Conservation (phyloP, 129 eudicot genomes). For the Tagetes erecta region DNA sequence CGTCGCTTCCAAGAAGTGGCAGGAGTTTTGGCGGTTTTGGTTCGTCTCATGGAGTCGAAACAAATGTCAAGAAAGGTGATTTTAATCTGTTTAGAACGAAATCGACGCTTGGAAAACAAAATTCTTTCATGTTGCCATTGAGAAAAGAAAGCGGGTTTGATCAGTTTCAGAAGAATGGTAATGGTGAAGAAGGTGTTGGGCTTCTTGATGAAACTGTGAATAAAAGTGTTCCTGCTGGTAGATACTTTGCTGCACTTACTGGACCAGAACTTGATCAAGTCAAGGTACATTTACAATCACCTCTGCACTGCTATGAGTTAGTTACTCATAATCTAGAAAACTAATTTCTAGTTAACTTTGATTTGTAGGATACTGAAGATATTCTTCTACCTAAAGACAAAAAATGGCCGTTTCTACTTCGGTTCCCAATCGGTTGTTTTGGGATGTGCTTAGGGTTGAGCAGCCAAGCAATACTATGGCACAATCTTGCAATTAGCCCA, state of each 20-base stretch:
- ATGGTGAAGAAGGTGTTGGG: slow-evolving; percentile 25
- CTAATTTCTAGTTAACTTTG: not conserved
- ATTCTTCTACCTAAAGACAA: slow-evolving; percentile 88
- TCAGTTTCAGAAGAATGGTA: slow-evolving; percentile 31
- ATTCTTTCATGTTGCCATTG: slow-evolving; percentile 61
- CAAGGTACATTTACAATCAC: slow-evolving; percentile 51
- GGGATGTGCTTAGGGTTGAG: slow-evolving; percentile 93
- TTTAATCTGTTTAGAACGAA: slow-evolving; percentile 75
- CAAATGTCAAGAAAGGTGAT: slow-evolving; percentile 54
- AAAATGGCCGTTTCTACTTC: slow-evolving; percentile 87
- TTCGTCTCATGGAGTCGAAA: slow-evolving; percentile 39
- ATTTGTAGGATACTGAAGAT: slow-evolving; percentile 75
- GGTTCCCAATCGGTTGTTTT: slow-evolving; percentile 86
- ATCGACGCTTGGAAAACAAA: slow-evolving; percentile 64
- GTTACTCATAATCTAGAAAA: not conserved
- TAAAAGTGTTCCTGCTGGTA: slow-evolving; percentile 92
- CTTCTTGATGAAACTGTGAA: slow-evolving; percentile 55
- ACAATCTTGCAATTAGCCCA: slow-evolving; percentile 54
- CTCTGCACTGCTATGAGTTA: no score
- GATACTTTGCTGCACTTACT: slow-evolving; percentile 93
- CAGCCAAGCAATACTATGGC: slow-evolving; percentile 96
- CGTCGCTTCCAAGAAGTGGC: slow-evolving; percentile 65
- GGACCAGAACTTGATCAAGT: slow-evolving; percentile 98
- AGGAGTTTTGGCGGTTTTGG: slow-evolving; percentile 78
- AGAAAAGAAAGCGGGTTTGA: slow-evolving; percentile 57